Base-by-base conservation (phyloP, 1,139 yeast genomes). In the Sugiyamaella sp. region DNA sequence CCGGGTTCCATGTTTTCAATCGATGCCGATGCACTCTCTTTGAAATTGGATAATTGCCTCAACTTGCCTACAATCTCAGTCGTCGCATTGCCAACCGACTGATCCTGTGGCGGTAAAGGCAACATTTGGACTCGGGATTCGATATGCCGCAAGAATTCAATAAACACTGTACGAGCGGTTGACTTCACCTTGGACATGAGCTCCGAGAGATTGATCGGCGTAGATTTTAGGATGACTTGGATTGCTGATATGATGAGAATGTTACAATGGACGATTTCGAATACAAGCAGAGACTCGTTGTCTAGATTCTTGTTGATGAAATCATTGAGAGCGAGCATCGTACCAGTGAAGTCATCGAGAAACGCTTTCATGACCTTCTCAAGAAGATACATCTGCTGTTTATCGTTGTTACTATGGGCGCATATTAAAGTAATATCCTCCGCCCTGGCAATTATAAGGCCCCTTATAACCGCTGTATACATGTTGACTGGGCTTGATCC, bases 41-140 rank as follows among this genome's bases (percentile, higher is more conserved):
- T 77, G 66, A 81, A 85, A 57, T 85, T 91, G 37, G 87, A 78
- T 42, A 87, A 73, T 57, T 81, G 81, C 47, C 89, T 75, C 54
- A 88, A 71, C 58, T 82, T 76, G 2, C 89, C 81, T 74, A 80
- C 77, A 10, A 84, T 71, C 56, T 86, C 93, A 16, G 84, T 85
- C 0, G 87, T 84, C 2, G 82, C 78, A 59, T 85, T 89, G 5
- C 84, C 80, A n/a, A 85, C 84, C 53, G 86, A 86, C 59, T 78
- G 77, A 57, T 86, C 93, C 40, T 76, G 76, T 32, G 84, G 84
- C 40, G 82, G 65, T 24, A 71, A 67, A 0, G 75, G 72, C 41
- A 80, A 66, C 10, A 65, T 63, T 52, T 64, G 59, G 21, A 85
- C 82, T 46, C 82, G 74, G 3, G 66, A 63, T 46, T 84, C 88